Conservation (phyloP, 768 basidiomycete species). For the Trichaptum fuscoviolaceum region DNA sequence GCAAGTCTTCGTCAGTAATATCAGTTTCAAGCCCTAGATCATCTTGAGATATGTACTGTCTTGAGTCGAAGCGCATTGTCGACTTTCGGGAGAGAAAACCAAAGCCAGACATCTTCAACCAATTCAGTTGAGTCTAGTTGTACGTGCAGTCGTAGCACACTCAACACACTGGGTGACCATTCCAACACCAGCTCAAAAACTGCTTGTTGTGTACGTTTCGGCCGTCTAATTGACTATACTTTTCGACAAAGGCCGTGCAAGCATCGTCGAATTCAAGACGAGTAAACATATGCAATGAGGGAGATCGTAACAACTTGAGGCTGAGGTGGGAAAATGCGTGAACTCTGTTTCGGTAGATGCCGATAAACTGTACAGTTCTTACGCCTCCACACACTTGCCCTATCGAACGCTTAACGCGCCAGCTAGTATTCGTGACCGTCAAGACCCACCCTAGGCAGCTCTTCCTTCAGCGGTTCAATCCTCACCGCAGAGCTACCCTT, state of each 20-base stretch:
- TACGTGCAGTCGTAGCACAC: neutral
- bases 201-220: conserved; percentile 4
- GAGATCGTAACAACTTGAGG: conserved; percentile 12
- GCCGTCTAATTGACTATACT: conserved; percentile 14
- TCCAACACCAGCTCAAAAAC: conserved; percentile 52
- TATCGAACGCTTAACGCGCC: neutral
- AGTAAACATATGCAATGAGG: conserved; percentile 41
- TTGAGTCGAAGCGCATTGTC: conserved; percentile 11
- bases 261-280: conserved; percentile 56
- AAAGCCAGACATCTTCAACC: conserved; percentile 20
- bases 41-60: conserved; percentile 10
- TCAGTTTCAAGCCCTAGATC: conserved; percentile 10
- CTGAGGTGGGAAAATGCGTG: conserved; percentile 35
- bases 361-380: conserved; percentile 38
- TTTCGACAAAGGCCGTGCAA: conserved; percentile 46
- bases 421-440: neutral
- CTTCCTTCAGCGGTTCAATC: neutral
- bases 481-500: conserved; percentile 4
- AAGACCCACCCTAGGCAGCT: neutral
- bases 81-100: conserved; percentile 27
- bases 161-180: conserved; percentile 49
- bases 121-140: conserved; percentile 20
- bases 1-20: conserved; percentile 33
- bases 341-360: neutral
- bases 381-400: neutral